Percentiles rank a stretch among this genome's conserved stretches.
Conservation (phyloP, 1,284 basidiomycete genomes). For the Anthracocystis panici-leucophaei region DNA sequence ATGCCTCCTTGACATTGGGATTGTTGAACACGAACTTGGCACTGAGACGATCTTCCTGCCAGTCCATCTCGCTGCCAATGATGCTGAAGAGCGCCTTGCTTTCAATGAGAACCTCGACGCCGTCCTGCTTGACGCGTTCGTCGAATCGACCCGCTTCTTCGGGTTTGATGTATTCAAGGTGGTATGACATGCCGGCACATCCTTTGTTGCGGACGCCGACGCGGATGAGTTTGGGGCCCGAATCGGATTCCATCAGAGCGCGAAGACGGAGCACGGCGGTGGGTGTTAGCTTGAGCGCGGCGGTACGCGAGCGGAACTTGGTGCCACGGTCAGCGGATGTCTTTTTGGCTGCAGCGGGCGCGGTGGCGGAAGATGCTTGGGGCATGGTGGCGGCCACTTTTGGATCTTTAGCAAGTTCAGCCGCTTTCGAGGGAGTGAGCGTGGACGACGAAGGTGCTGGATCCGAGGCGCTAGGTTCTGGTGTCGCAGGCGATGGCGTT, state of each 20-base stretch:
- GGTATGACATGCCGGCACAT: slow-evolving; percentile 97
- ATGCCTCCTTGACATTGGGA: slow-evolving; percentile 80
- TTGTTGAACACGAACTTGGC: slow-evolving; percentile 92
- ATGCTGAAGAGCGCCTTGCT: slow-evolving; percentile 97
- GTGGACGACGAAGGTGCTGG: slow-evolving; percentile 20
- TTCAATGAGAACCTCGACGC: slow-evolving; percentile 91
- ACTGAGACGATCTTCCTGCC: slow-evolving; percentile 78
- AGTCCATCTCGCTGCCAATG: slow-evolving; percentile 99
- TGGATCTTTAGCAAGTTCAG: slow-evolving; percentile 35
- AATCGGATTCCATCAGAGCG: slow-evolving; percentile 79
- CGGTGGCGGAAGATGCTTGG: slow-evolving; percentile 29
- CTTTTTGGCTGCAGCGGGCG: slow-evolving; percentile 31
- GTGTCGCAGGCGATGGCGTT: slow-evolving; percentile 33
- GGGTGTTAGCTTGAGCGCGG: slow-evolving; percentile 72
- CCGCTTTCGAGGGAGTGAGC: slow-evolving; percentile 38
- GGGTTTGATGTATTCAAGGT: slow-evolving; percentile 87
- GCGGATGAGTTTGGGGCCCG: slow-evolving; percentile 86
- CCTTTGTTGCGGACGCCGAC: slow-evolving; percentile 98
- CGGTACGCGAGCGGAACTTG: slow-evolving; percentile 56
- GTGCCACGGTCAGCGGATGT: slow-evolving; percentile 43
- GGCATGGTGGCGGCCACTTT: slow-evolving; percentile 48
- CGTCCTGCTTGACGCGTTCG: slow-evolving; percentile 83
- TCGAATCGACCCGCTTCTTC: slow-evolving; percentile 85
- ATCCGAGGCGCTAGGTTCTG: slow-evolving; percentile 38
- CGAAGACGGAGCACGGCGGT: slow-evolving; percentile 75